These are phyloP conservation scores for Lentinula boryana DNA, from an alignment of 768 basidiomycete species.

Conservation along the genomic window DNA sequence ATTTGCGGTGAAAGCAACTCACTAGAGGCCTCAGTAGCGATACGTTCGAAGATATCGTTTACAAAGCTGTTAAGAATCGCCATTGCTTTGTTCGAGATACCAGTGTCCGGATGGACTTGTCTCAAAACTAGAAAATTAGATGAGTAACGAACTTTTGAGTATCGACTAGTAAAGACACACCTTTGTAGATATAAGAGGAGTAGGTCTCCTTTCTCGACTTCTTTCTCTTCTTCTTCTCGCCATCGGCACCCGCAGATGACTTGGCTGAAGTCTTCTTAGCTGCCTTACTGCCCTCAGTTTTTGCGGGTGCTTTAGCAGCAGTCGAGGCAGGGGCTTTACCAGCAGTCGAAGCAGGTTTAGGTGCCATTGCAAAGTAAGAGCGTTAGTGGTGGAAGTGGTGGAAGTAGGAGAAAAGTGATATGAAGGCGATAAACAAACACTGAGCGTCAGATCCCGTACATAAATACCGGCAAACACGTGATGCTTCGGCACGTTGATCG, in stretches of 20 bases:
- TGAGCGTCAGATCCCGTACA: background rate
- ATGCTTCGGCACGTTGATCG: slow-evolving; percentile 17
- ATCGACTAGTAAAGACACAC: slow-evolving; percentile 25
- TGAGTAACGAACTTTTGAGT: background rate
- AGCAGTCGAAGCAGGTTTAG: slow-evolving; percentile 79
- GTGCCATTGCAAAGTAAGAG: slow-evolving; percentile 40
- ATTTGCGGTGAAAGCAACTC: slow-evolving; percentile 21
- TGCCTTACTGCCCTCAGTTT: slow-evolving; percentile 59
- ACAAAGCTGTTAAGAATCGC: slow-evolving; percentile 95
- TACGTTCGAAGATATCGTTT: slow-evolving; percentile 93
- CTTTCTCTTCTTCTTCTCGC: slow-evolving; percentile 83
- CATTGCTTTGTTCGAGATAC: slow-evolving; percentile 99
- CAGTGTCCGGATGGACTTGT: slow-evolving; percentile 98
- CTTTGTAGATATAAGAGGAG: slow-evolving; percentile 90
- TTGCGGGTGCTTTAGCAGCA: slow-evolving; percentile 72
- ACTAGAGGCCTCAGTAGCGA: slow-evolving; percentile 89
- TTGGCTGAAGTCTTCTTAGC: slow-evolving; percentile 73
- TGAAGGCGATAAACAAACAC: background rate
- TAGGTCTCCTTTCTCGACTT: slow-evolving; percentile 89
- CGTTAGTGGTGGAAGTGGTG: slow-evolving; percentile 7
- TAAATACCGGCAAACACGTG: slow-evolving; percentile 34
- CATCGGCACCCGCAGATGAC: slow-evolving; percentile 51
- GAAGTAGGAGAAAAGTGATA: slow-evolving; percentile 13
- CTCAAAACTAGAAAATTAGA: slow-evolving; percentile 60
- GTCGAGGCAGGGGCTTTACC: slow-evolving; percentile 74